Evolutionary conservation across 306 rosid genomes (phyloP), one percentile per base, ranked within the genome.

Genomic region (Corylus heterophylla): DNA sequence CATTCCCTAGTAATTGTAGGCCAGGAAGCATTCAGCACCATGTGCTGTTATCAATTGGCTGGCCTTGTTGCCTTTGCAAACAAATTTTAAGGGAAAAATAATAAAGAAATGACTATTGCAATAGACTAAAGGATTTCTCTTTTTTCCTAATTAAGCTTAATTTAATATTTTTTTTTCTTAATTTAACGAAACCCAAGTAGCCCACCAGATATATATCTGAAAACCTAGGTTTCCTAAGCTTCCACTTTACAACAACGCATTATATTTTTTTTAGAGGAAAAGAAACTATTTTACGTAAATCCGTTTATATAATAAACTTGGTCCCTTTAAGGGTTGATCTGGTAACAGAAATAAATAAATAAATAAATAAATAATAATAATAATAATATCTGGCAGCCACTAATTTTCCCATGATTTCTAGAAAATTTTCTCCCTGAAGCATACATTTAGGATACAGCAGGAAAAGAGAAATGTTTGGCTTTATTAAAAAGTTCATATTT

Each of bases 321-420:
- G 42, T 62, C 75, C 74, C 56, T 77, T 70, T 66, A 78, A 66
- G 69, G 88, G 75, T 71, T 9, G 72, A 39, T 39, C 72, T 54
- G 51, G 45, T 52, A 52, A 22, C 25, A 22, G 25, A 22, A 22
- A 22, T 22, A 22, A 22, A 22, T 22, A 22, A 22, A 22, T 22
- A 22, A 22, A 22, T 22, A 22, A 22, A 22, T 0, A 22, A 22
- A 22, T 22, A 22, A 22, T 22, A 22, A 22, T 22, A 22, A 22
- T 22, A 22, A 22, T 22, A 66, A 85, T 75, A 79, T 52, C 66
- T 76, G 80, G 71, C 63, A 4, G 17, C 22, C 27, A 20, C 63
- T 14, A 29, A 29, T 29, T 39, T 63, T 69, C 61, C 58, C 52
- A 54, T 27, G 25, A 35, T 13, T 1, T 22, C 37, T 56, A 56